phyloP scores from a whole-genome alignment of 1,139 yeast species.

The Suhomyces chickasaworum region DNA sequence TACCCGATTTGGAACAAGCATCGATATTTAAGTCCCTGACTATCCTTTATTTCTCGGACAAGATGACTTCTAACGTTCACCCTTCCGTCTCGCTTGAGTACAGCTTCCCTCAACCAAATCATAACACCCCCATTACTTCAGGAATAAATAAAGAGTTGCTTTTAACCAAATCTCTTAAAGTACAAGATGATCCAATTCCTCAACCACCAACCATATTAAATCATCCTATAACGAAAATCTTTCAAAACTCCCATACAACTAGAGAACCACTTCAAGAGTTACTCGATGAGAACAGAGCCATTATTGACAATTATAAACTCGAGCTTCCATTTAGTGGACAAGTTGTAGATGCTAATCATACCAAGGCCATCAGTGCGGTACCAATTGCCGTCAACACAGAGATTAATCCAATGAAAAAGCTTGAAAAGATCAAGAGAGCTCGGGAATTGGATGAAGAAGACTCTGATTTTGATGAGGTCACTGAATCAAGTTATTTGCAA shows the following conservation, averaged over 20 bases:
- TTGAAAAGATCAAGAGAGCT: constrained; percentile 10
- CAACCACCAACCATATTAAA: constrained; percentile 15
- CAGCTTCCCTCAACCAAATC: constrained; percentile 22
- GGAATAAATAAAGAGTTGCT: constrained; percentile 22
- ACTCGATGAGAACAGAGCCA: constrained; percentile 25
- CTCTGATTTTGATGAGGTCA: constrained; percentile 9
- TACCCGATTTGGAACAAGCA: constrained; percentile 5
- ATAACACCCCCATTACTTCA: not conserved
- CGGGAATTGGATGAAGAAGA: constrained; percentile 14
- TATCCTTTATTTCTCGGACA: constrained; percentile 1
- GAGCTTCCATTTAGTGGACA: constrained; percentile 21
- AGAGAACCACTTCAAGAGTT: constrained; percentile 36
- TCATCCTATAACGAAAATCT: constrained; percentile 19
- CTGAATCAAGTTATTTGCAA: constrained; percentile 14
- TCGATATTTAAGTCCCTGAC: constrained; percentile 4
- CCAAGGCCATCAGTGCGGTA: not conserved
- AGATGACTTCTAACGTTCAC: constrained; percentile 18
- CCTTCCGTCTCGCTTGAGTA: constrained; percentile 24
- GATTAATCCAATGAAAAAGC: not conserved
- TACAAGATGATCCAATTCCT: constrained; percentile 23
- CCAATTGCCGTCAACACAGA: not conserved
- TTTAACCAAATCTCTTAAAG: constrained; percentile 28
- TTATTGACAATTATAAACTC: constrained; percentile 22
- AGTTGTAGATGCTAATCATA: not conserved
- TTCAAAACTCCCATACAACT: constrained; percentile 8